These are phyloP conservation scores for Boletus vinaceobasis DNA, from an alignment of 768 basidiomycete species.

Conservation along the genomic window DNA sequence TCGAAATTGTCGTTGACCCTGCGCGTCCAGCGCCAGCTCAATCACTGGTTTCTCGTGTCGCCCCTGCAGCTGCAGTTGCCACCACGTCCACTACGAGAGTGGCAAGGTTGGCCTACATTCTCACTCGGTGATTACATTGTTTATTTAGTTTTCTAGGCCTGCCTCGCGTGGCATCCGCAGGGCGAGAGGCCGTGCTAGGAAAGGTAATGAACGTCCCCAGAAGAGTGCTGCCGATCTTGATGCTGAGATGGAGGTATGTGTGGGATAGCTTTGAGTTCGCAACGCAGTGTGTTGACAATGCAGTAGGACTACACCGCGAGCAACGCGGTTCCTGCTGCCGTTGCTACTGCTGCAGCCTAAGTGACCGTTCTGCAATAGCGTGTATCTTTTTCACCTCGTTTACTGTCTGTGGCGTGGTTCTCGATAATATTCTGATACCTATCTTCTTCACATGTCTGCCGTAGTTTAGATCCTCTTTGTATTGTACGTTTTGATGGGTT, in stretches of 20 bases:
- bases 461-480: slow-evolving; percentile 24
- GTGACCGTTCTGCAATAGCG: slow-evolving; percentile 2
- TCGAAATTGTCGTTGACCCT: slow-evolving; percentile 94
- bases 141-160: slow-evolving; percentile 23
- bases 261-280: background rate
- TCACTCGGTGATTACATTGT: background rate
- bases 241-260: slow-evolving; percentile 93
- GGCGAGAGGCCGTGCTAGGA: slow-evolving; percentile 43
- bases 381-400: background rate
- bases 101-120: slow-evolving; percentile 33
- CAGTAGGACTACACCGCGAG: slow-evolving; percentile 65
- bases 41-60: slow-evolving; percentile 80
- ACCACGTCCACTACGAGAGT: slow-evolving; percentile 21
- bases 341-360: slow-evolving; percentile 39
- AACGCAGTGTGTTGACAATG: background rate
- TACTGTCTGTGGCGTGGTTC: slow-evolving; percentile 6
- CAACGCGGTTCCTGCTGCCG: slow-evolving; percentile 43
- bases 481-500: slow-evolving; percentile 17
- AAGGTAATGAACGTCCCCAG: slow-evolving; percentile 53
- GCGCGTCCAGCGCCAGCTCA: slow-evolving; percentile 56
- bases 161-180: slow-evolving; percentile 45
- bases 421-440: slow-evolving; percentile 24
- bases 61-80: slow-evolving; percentile 46
- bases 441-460: slow-evolving; percentile 6
- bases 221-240: slow-evolving; percentile 91